Percentiles rank a stretch among this genome's conserved stretches.
phyloP scores from a whole-genome alignment of 148 eudicot genomes.

The Rhododendron griersonianum region DNA sequence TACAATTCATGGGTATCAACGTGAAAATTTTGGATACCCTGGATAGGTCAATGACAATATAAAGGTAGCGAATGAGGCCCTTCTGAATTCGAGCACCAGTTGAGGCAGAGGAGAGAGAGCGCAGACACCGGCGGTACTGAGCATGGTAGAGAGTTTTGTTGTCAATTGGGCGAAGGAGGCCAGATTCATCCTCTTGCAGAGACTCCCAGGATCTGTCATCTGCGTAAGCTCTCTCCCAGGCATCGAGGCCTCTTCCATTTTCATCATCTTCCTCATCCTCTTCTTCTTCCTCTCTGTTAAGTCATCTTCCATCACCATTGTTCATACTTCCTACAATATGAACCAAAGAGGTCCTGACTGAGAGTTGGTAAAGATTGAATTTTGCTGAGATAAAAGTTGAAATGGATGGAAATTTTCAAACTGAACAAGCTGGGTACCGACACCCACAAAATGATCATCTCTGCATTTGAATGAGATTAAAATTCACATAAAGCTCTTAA shows the following conservation, averaged over 20 bases:
- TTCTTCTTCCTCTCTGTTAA: conserved; percentile 50
- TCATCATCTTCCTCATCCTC: conserved; percentile 58
- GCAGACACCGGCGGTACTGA: conserved; percentile 75
- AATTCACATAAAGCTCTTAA: neutral
- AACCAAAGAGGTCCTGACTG: neutral
- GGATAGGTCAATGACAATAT: conserved; percentile 76
- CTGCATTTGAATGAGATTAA: neutral
- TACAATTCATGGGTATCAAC: neutral
- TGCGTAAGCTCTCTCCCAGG: conserved; percentile 85
- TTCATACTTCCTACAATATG: conserved; percentile 17
- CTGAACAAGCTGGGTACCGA: neutral
- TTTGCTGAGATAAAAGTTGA: neutral
- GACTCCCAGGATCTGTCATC: conserved; percentile 94
- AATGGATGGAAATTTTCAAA: neutral
- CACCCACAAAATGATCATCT: neutral
- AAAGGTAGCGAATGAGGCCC: conserved; percentile 86
- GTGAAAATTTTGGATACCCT: conserved; percentile 40
- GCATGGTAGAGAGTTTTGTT: conserved; percentile 66
- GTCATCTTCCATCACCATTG: conserved; percentile 38
- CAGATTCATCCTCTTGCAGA: conserved; percentile 89
- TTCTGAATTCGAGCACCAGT: conserved; percentile 73
- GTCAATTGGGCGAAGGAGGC: conserved; percentile 77
- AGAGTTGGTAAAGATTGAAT: neutral
- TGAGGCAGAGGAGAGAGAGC: conserved; percentile 48
- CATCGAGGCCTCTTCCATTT: conserved; percentile 48